Evolutionary conservation across 1,284 basidiomycete species (phyloP).

Genomic region (Moesziomyces aphidis): DNA sequence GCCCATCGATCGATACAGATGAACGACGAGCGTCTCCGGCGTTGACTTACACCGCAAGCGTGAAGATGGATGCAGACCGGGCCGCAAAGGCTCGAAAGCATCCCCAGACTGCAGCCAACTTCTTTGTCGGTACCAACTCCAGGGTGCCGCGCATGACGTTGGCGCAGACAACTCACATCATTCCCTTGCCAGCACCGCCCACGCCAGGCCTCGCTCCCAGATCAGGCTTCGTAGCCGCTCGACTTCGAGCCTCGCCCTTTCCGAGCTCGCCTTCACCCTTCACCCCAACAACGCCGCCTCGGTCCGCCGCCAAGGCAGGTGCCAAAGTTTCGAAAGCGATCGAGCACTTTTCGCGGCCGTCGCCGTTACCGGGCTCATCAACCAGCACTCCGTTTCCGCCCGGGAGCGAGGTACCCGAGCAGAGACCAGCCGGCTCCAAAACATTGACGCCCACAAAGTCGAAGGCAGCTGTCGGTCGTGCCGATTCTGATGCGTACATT

Average conservation of each 20-base stretch:
- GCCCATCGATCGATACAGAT: background rate
- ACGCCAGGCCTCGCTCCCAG: constrained; percentile 8
- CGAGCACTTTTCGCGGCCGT: constrained; percentile 13
- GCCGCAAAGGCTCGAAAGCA: constrained; percentile 34
- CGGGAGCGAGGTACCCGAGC: background rate
- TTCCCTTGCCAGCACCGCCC: constrained; percentile 10
- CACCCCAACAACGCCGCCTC: constrained; percentile 2
- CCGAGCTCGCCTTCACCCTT: constrained; percentile 7
- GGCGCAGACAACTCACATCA: constrained; percentile 34
- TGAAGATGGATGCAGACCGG: constrained; percentile 20
- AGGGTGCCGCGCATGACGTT: constrained; percentile 41
- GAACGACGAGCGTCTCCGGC: background rate
- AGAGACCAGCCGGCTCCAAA: background rate
- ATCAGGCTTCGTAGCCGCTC: constrained; percentile 3
- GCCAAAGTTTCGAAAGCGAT: constrained; percentile 25
- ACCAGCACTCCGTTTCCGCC: background rate
- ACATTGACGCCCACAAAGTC: too few relatives aligned
- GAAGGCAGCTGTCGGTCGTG: too few relatives aligned
- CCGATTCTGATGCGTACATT: too few relatives aligned
- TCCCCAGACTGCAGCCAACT: constrained; percentile 45
- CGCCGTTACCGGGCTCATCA: background rate
- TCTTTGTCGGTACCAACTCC: constrained; percentile 46
- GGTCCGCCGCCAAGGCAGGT: background rate
- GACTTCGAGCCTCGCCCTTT: constrained; percentile 7
- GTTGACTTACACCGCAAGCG: background rate